These are phyloP conservation scores for Physaria fendleri DNA, from an alignment of 345 rosid genomes.

Conservation along the genomic window DNA sequence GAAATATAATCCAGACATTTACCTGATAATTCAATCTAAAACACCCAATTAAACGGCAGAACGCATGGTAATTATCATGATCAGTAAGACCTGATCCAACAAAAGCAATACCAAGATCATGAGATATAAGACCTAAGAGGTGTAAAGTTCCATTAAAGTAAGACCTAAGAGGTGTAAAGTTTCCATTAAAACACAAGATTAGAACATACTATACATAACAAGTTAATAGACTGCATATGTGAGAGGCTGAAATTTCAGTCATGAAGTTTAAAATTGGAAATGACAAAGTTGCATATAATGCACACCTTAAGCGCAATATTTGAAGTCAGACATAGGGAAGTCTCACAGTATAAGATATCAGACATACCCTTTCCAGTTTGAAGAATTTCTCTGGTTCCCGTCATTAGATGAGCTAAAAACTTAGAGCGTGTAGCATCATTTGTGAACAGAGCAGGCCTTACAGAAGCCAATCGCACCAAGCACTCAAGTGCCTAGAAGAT, in stretches of 20 bases:
- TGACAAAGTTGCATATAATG: conserved; percentile 3
- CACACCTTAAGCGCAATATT: not conserved
- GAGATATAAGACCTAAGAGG: not conserved
- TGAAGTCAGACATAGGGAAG: not conserved
- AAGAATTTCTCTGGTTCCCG: conserved; percentile 91
- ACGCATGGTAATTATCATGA: conserved; percentile 99
- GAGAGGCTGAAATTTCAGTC: conserved; percentile 1
- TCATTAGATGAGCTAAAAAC: conserved; percentile 91
- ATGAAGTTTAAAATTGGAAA: conserved; percentile 5
- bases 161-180: not conserved
- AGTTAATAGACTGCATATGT: not conserved
- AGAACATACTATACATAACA: conserved; percentile 1
- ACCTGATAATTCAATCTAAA: conserved; percentile 97
- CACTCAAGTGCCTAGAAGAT: conserved; percentile 86
- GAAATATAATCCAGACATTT: not conserved
- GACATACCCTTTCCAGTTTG: conserved; percentile 78
- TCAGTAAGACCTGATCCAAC: conserved; percentile 82
- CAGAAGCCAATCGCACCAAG: conserved; percentile 96
- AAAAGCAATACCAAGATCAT: conserved; percentile 10
- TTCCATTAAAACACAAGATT: not conserved
- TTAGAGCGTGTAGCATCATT: conserved; percentile 81
- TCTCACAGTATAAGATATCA: not conserved
- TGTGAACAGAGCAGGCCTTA: conserved; percentile 82
- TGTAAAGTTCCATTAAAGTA: not conserved
- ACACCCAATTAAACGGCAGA: conserved; percentile 97